Evolutionary conservation across 2,329 filamentous ascomycete genomes (phyloP).

Genomic region (Fusarium domesticum): DNA sequence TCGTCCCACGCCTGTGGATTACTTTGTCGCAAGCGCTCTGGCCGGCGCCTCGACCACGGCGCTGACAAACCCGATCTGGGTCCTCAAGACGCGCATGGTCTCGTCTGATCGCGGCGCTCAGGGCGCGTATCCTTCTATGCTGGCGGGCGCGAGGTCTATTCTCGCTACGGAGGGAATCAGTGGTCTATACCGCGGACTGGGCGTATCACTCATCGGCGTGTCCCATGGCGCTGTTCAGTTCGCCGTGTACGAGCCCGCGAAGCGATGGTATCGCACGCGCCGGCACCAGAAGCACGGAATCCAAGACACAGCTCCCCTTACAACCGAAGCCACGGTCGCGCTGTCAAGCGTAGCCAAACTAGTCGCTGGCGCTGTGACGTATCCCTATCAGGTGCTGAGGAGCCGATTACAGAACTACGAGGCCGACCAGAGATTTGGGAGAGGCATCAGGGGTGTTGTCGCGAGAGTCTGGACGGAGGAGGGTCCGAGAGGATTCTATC

Average conservation of each 20-base stretch:
- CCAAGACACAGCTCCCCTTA: conserved; percentile 40
- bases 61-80: conserved; percentile 95
- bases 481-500: conserved; percentile 82
- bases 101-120: conserved; percentile 70
- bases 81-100: conserved; percentile 96
- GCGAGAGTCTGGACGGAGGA: conserved; percentile 74
- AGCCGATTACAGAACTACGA: conserved; percentile 88
- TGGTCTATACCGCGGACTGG: conserved; percentile 85
- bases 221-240: conserved; percentile 94
- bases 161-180: conserved; percentile 66
- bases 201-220: conserved; percentile 80
- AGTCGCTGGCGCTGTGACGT: conserved; percentile 84
- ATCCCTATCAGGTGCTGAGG: conserved; percentile 91
- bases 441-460: conserved; percentile 67
- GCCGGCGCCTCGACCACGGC: conserved; percentile 72
- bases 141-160: conserved; percentile 65
- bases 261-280: conserved; percentile 54
- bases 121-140: conserved; percentile 80
- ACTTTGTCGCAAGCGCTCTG: conserved; percentile 72
- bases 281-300: conserved; percentile 25
- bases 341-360: conserved; percentile 81
- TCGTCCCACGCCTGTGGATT: conserved; percentile 58
- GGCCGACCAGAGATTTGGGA: conserved; percentile 69
- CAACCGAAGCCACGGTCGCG: conserved; percentile 73
- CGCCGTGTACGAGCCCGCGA: conserved; percentile 79